These are phyloP conservation scores for Kazachstania sp. DNA, from an alignment of 1,139 yeast species.

Conservation along the genomic window DNA sequence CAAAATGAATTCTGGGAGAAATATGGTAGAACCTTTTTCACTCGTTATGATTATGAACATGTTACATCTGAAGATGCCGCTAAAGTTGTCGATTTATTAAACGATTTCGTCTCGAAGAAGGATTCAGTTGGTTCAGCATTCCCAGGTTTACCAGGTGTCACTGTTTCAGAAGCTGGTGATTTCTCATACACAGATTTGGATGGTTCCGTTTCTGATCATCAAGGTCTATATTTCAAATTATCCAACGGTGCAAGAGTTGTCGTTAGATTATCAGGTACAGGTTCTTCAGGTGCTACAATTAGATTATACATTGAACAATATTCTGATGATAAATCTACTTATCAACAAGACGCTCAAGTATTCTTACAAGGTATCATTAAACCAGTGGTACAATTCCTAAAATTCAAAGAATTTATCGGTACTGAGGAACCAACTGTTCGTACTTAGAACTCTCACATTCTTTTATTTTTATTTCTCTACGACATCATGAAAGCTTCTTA, in stretches of 20 bases:
- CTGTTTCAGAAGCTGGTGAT: slow-evolving; percentile 70
- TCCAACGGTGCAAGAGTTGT: slow-evolving; percentile 79
- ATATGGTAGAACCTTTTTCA: slow-evolving; percentile 93
- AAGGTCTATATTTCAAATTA: slow-evolving; percentile 82
- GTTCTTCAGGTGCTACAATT: slow-evolving; percentile 96
- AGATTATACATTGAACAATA: slow-evolving; percentile 87
- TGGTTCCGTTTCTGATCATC: slow-evolving; percentile 82
- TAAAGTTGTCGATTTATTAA: slow-evolving; percentile 54
- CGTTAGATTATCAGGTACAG: slow-evolving; percentile 93
- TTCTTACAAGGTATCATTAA: slow-evolving; percentile 57
- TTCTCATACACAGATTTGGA: slow-evolving; percentile 91
- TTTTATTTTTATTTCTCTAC: too few species aligned
- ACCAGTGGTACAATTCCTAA: slow-evolving; percentile 58
- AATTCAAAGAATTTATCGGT: slow-evolving; percentile 67
- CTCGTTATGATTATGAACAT: slow-evolving; percentile 90
- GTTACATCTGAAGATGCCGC: slow-evolving; percentile 70
- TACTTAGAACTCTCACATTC: slow-evolving; percentile 5
- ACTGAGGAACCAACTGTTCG: slow-evolving; percentile 80
- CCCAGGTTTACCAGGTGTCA: slow-evolving; percentile 39
- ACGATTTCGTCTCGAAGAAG: slow-evolving; percentile 37
- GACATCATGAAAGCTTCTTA: too few species aligned
- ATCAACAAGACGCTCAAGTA: slow-evolving; percentile 51
- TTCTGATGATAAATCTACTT: slow-evolving; percentile 49
- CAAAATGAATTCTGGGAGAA: slow-evolving; percentile 84
- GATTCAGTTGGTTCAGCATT: slow-evolving; percentile 39